Evolutionary conservation across 2,329 filamentous ascomycete genomes (phyloP).

Genomic region (Aspergillus chevalieri): DNA sequence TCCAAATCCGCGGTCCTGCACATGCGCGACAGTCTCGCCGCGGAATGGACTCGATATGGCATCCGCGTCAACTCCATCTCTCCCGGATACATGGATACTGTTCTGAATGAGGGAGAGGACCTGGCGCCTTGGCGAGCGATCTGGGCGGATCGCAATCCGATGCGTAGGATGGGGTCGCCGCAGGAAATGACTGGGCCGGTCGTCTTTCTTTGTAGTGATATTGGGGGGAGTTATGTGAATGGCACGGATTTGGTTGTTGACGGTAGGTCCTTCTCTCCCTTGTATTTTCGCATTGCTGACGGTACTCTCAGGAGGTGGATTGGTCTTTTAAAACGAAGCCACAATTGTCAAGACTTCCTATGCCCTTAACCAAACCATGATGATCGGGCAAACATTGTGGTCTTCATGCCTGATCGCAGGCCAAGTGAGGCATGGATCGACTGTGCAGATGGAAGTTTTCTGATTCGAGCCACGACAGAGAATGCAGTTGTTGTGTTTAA

Average conservation of each 20-base stretch:
- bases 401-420: background rate
- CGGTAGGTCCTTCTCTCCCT: conserved; percentile 29
- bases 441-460: background rate
- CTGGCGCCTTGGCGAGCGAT: conserved; percentile 47
- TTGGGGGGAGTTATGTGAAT: conserved; percentile 62
- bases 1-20: conserved; percentile 62
- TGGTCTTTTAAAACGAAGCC: background rate
- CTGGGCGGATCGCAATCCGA: conserved; percentile 56
- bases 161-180: conserved; percentile 58
- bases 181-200: conserved; percentile 59
- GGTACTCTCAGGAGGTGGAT: background rate
- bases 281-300: background rate
- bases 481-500: background rate
- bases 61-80: conserved; percentile 65
- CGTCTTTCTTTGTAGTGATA: conserved; percentile 53
- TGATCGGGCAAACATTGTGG: background rate
- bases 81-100: conserved; percentile 71
- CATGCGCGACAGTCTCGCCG: conserved; percentile 59
- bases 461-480: conserved; percentile 1
- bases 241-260: conserved; percentile 62
- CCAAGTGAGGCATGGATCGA: background rate
- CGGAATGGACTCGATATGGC: conserved; percentile 65
- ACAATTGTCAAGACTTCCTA: no score
- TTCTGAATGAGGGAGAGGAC: conserved; percentile 61
- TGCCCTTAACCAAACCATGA: background rate